Conservation (phyloP, 2,329 filamentous ascomycete species). For the Ophiostoma australiae region DNA sequence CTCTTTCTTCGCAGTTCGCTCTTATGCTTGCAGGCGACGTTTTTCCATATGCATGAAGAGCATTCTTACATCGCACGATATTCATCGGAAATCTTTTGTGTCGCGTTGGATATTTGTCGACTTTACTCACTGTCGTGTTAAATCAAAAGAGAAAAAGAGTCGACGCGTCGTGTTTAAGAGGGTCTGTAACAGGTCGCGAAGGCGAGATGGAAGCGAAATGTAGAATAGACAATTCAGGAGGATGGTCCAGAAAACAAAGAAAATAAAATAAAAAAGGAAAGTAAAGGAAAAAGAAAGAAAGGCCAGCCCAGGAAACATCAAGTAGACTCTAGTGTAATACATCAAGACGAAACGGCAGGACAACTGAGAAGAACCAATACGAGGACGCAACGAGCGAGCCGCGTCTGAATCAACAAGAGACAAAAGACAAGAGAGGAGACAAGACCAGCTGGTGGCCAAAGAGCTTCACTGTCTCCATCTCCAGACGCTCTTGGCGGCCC, state of each 20-base stretch:
- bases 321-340: not conserved
- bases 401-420: constrained; percentile 1
- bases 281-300: not conserved
- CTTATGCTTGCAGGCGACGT: not conserved
- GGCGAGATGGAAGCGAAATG: not conserved
- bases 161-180: not conserved
- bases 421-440: not conserved
- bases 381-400: not conserved
- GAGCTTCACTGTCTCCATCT: not conserved
- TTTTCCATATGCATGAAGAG: not conserved
- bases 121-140: not conserved
- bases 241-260: not conserved
- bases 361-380: not conserved
- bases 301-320: not conserved
- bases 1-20: not conserved
- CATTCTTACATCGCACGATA: not conserved
- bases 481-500: constrained; percentile 4
- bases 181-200: not conserved
- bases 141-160: not conserved
- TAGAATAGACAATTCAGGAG: not conserved
- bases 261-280: not conserved
- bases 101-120: not conserved
- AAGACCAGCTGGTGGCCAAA: not conserved
- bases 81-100: not conserved
- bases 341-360: not conserved